A percentile compares a stretch with the other conserved stretches of the same genome.
Evolutionary conservation across 345 rosid species (phyloP).

Genomic region (Eucalyptus caleyi): DNA sequence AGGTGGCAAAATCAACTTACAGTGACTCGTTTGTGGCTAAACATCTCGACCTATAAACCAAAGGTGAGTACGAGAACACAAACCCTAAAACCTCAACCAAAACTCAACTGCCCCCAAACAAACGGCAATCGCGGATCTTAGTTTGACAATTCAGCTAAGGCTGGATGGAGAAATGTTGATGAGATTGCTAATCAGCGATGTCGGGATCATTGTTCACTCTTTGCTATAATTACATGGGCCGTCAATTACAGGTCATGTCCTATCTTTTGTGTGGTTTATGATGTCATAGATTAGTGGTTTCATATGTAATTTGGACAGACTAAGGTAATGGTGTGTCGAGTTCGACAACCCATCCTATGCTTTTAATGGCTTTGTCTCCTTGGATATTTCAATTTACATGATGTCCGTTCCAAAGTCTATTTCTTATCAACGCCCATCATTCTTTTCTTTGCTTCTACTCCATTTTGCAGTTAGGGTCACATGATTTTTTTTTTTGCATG

Average conservation of each 20-base stretch:
- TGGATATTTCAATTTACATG: neutral
- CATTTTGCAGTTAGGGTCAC: neutral
- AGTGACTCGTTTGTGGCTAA: neutral
- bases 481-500: too few species aligned
- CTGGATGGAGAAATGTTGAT: neutral
- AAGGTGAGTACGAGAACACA: neutral
- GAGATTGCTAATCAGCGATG: neutral
- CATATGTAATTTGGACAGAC: neutral
- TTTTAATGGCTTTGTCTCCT: neutral
- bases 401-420: neutral
- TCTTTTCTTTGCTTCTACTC: neutral
- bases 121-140: neutral
- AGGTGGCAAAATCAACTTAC: neutral
- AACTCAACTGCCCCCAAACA: neutral
- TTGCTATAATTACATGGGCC: neutral
- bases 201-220: neutral
- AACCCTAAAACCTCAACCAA: neutral
- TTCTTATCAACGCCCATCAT: neutral
- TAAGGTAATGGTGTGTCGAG: neutral
- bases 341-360: neutral
- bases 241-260: neutral
- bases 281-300: neutral
- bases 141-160: neutral
- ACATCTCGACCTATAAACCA: neutral
- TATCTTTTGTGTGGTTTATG: neutral